Conservation (phyloP, 139 green algal species). For the Eudorina sp. region DNA sequence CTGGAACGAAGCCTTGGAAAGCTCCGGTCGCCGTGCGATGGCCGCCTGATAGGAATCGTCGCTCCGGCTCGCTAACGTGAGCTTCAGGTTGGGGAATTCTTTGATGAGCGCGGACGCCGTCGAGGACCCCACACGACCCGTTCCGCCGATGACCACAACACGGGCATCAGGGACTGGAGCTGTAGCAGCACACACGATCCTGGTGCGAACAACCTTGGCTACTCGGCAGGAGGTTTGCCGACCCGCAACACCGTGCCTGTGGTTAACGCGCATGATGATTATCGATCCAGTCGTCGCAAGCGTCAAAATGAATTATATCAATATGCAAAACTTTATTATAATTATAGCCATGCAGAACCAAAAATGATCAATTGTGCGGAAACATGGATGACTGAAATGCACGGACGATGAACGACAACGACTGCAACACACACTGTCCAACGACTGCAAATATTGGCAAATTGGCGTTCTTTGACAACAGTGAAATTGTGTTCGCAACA, state of each 20-base stretch:
- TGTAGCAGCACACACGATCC: background rate
- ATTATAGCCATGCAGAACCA: too few species aligned
- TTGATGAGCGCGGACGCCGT: constrained; percentile 81
- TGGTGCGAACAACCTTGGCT: background rate
- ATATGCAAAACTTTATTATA: too few species aligned
- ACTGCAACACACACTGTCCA: too few species aligned
- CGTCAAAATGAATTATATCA: too few species aligned
- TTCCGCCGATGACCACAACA: constrained; percentile 78
- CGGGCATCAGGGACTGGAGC: constrained; percentile 22
- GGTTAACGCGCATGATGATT: too few species aligned
- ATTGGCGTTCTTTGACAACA: too few species aligned
- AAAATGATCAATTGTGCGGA: too few species aligned
- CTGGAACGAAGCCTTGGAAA: constrained; percentile 64
- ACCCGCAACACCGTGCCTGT: background rate
- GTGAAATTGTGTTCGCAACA: too few species aligned
- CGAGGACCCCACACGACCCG: constrained; percentile 86
- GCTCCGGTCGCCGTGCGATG: constrained; percentile 67
- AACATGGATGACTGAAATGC: too few species aligned
- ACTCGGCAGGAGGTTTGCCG: background rate
- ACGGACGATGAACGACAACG: too few species aligned
- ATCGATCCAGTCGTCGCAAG: too few species aligned
- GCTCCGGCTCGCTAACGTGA: constrained; percentile 73
- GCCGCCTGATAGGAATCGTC: constrained; percentile 65
- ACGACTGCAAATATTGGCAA: too few species aligned
- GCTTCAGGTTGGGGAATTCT: constrained; percentile 60